Conservation (phyloP, 2,329 filamentous ascomycete genomes). For the Samsoniella hepiali region DNA sequence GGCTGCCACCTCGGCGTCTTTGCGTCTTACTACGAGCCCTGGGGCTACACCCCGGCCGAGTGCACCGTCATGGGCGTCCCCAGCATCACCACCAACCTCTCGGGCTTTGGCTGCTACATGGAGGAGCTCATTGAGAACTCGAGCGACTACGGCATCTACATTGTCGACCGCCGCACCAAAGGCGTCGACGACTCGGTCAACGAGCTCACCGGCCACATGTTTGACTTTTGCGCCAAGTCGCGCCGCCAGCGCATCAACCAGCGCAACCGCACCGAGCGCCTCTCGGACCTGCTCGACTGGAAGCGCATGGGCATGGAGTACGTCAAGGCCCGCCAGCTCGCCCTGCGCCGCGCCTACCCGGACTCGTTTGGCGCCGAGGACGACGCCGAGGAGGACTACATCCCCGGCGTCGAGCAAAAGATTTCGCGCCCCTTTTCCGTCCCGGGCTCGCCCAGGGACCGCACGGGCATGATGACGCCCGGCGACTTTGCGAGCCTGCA, state of each 20-base stretch:
- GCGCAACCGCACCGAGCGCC: constrained; percentile 89
- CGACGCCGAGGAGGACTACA: constrained; percentile 82
- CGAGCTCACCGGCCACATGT: constrained; percentile 84
- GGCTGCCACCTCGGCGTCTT: constrained; percentile 96
- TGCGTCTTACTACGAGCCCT: constrained; percentile 97
- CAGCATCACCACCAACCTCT: constrained; percentile 96
- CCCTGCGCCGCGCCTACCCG: constrained; percentile 87
- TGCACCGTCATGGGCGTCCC: constrained; percentile 99
- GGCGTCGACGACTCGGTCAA: constrained; percentile 97
- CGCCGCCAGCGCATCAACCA: constrained; percentile 97
- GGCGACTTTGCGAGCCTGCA: constrained; percentile 96
- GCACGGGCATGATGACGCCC: constrained; percentile 97
- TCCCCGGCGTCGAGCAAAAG: constrained; percentile 90
- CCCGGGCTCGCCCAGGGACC: constrained; percentile 85
- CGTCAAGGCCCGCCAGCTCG: constrained; percentile 92
- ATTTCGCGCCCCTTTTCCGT: constrained; percentile 92
- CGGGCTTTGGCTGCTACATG: constrained; percentile 99
- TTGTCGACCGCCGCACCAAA: constrained; percentile 92
- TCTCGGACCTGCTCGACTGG: constrained; percentile 96
- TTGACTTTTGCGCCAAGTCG: constrained; percentile 89
- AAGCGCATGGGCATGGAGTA: constrained; percentile 99
- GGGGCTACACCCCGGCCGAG: constrained; percentile 97
- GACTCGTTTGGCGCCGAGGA: constrained; percentile 77
- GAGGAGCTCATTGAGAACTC: constrained; percentile 98
- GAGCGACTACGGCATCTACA: constrained; percentile 97